Evolutionary conservation across 345 rosid genomes (phyloP).

Genomic region (Eucalyptus cloeziana): DNA sequence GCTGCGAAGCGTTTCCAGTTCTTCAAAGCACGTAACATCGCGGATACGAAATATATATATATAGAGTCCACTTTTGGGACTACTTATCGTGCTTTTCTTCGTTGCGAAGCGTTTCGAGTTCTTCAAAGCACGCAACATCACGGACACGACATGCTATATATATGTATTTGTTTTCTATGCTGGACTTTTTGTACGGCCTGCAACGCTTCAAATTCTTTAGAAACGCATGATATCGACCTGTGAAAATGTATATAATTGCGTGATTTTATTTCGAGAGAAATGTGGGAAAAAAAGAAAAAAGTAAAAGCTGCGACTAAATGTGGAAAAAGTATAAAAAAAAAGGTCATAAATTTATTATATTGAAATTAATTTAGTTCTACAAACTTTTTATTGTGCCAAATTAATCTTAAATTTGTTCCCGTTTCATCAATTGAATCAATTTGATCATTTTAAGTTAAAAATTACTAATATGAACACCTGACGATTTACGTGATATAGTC

Average conservation of each 20-base stretch:
- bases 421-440: too few relatives aligned
- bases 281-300: neutral
- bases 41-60: neutral
- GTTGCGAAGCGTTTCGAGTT: neutral
- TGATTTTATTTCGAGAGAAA: neutral
- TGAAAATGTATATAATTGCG: neutral
- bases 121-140: neutral
- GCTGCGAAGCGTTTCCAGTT: neutral
- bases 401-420: too few relatives aligned
- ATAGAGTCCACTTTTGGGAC: neutral
- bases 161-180: too few relatives aligned
- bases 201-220: neutral
- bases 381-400: too few relatives aligned
- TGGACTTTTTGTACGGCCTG: neutral
- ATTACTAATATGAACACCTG: too few relatives aligned
- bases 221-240: neutral
- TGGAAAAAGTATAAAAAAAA: too few relatives aligned
- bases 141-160: neutral
- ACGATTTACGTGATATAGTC: accelerated
- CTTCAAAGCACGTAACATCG: neutral
- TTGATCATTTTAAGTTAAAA: too few relatives aligned
- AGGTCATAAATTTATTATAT: too few relatives aligned
- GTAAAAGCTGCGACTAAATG: neutral
- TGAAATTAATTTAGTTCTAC: too few relatives aligned
- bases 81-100: neutral